phyloP scores from a whole-genome alignment of 2,329 filamentous ascomycete species.

The Tolypocladium inflatum region DNA sequence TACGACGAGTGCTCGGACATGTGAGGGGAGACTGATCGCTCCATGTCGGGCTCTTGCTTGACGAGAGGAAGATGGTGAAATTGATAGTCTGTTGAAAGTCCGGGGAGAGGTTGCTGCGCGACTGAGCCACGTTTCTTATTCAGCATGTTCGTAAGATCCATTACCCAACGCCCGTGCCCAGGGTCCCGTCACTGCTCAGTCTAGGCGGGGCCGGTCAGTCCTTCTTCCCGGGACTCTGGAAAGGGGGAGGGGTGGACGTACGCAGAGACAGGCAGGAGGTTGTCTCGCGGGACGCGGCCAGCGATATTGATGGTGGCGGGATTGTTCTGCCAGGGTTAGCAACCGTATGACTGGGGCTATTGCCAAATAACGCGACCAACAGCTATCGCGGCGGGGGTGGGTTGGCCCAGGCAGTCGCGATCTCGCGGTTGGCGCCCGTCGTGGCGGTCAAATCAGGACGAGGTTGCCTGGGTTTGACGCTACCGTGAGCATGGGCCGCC shows the following conservation, averaged over 20 bases:
- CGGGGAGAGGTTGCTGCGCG: conserved; percentile 20
- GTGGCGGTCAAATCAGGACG: background rate
- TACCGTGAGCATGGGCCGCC: conserved; percentile 3
- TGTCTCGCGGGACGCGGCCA: conserved; percentile 14
- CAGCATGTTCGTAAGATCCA: conserved; percentile 44
- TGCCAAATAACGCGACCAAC: conserved; percentile 1
- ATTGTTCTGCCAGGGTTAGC: conserved; percentile 1
- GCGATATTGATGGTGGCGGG: conserved; percentile 1
- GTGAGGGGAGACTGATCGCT: conserved; percentile 48
- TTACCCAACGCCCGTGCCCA: conserved; percentile 36
- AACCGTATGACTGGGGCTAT: background rate
- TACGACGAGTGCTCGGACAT: conserved; percentile 51
- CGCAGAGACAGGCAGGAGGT: conserved; percentile 7
- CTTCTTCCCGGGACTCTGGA: background rate
- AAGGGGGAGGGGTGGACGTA: background rate
- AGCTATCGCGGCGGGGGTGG: background rate
- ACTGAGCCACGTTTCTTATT: conserved; percentile 35
- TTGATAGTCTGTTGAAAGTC: conserved; percentile 20
- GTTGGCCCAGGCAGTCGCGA: background rate
- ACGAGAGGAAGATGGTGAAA: conserved; percentile 20
- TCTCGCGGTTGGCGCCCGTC: background rate
- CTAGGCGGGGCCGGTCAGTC: conserved; percentile 9
- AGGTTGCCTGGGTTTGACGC: conserved; percentile 1
- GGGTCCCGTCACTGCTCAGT: conserved; percentile 27
- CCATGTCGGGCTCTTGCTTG: conserved; percentile 31